Evolutionary conservation across 2,329 filamentous ascomycete species (phyloP), one percentile per base, ranked within the genome.

Genomic region (Didymella pinodella): DNA sequence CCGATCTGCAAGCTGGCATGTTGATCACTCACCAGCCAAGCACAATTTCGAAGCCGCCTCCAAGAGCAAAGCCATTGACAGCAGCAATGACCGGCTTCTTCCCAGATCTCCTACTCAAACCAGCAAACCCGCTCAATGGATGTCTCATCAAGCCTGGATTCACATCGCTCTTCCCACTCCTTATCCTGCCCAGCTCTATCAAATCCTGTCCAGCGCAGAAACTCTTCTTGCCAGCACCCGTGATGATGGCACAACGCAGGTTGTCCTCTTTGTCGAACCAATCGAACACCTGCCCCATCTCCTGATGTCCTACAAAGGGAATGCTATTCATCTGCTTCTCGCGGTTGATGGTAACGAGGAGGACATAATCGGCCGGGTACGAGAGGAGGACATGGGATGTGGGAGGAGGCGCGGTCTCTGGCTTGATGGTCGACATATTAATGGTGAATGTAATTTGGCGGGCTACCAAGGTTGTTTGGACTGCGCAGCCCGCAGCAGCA

Each of bases 1-100:
- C 6, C 10, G 0, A 7, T 16, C 1, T 31, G 8, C 29, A 12
- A 31, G 29, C 29, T 11, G 11, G 10, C 29, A 12, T 12, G 12
- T 4, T 14, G 7, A 10, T 16, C 11, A 73, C 77, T 34, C 71
- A 85, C 83, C 83, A 85, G 48, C 84, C 84, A 53, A 85, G 72
- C 8, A 81, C 79, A 64, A 85, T 83, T 73, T 87, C 85, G 63
- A 85, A 86, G 0, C 85, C 85, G 4, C 85, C 85, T 0, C 85
- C 85, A 46, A 85, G 75, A 1, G 84, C 83, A 59, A 83, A 80
- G 0, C 85, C 85, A 72, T 87, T 87, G 3, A 86, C 83, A 2
- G 85, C 85, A 8, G 84, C 84, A 68, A 87, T 84, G 45, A 87
- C 79, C 1, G 85, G 85, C 72, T 87, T 87, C 77, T 85, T 87